phyloP scores from a whole-genome alignment of 78 protist species.

The Polysphondylium violaceum region DNA sequence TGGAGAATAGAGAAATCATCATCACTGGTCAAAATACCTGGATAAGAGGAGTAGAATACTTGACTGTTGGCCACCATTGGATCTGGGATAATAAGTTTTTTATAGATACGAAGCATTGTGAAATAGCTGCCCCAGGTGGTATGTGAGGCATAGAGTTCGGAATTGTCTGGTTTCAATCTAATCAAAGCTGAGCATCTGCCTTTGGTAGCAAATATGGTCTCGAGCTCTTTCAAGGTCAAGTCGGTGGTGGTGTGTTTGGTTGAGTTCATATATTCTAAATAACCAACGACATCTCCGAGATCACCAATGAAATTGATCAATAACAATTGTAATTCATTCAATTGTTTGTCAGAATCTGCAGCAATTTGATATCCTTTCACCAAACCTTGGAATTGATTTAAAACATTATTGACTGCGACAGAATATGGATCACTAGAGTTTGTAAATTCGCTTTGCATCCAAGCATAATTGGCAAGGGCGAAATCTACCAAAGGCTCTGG shows the following conservation, averaged over 20 bases:
- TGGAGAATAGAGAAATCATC: constrained; percentile 62
- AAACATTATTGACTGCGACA: constrained; percentile 15
- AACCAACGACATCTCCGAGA: constrained; percentile 31
- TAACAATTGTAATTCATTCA: constrained; percentile 4
- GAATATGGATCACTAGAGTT: background rate
- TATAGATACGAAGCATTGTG: constrained; percentile 14
- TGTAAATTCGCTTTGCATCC: background rate
- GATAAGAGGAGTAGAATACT: constrained; percentile 16
- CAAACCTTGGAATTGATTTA: constrained; percentile 38
- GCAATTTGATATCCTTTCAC: constrained; percentile 13
- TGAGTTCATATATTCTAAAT: constrained; percentile 29
- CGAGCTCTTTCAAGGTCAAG: background rate
- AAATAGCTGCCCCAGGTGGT: constrained; percentile 54
- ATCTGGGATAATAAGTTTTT: constrained; percentile 19
- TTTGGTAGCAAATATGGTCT: background rate
- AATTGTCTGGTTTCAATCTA: constrained; percentile 21
- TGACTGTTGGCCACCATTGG: constrained; percentile 6
- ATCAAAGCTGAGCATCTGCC: constrained; percentile 48
- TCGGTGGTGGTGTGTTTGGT: background rate
- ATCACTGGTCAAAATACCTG: constrained; percentile 50
- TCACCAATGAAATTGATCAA: constrained; percentile 40
- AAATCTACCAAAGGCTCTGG: constrained; percentile 23
- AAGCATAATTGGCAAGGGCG: background rate
- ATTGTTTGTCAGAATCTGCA: constrained; percentile 13
- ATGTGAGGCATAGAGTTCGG: constrained; percentile 36